Evolutionary conservation across 306 rosid genomes (phyloP), one percentile per base, ranked within the genome.

Genomic region (Vigna unguiculata): DNA sequence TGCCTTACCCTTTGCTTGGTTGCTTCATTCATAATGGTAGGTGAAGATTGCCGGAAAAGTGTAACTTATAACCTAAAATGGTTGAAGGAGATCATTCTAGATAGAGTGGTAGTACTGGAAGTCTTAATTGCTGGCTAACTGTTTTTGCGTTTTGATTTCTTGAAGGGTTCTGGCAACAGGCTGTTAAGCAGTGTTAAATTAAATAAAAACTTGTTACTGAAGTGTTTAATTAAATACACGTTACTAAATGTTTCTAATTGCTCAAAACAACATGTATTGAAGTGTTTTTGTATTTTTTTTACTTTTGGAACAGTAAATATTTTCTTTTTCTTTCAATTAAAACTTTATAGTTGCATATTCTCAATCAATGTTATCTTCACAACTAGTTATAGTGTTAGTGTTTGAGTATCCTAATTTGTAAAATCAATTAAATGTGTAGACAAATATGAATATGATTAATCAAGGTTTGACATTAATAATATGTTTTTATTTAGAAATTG

Each of bases 401-500:
- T 58, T 25, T 13, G 20, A 6, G 7, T 25, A 12, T 58, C 66
- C 34, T 15, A 60, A 28, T 60, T 12, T 69, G 30, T 22, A 71
- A 34, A 38, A 9, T 60, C 40, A 49, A 60, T 45, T 60, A 49
- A 34, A 49, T 43, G 47, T 41, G 10, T 69, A 36, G 71, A 47
- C 16, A 36, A 21, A 16, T 30, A 60, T 60, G 43, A 60, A 7
- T 16, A 2, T 61, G 45, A 32, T 61, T 60, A 25, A 58, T 32
- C 45, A 28, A 58, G 28, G 69, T 16, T 24, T 58, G 58, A 43
- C 32, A 14, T 38, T 9, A 5, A 22, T 2, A 9, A 41, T 24
- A n/a, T 7, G 2, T 38, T 55, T 57, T 12, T 38, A 20, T 72
- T 43, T 59, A 25, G 57, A 73, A 25, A 57, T 72, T 72, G 6